Conservation (phyloP, 129 eudicot genomes). For the Flaveria linearis region DNA sequence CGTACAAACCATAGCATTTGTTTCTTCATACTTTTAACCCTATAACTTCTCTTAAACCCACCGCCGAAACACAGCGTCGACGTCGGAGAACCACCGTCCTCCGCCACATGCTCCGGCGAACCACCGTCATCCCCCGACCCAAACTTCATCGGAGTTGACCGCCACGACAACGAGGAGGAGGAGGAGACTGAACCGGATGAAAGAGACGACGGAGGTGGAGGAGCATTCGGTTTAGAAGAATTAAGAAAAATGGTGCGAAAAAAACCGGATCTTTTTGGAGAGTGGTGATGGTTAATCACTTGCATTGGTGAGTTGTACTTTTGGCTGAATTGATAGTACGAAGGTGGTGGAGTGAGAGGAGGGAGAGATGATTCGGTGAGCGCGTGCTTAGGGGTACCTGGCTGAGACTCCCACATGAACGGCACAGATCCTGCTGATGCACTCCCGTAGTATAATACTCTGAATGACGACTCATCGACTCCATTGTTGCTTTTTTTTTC, state of each 20-base stretch:
- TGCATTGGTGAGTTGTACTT: conserved; percentile 23
- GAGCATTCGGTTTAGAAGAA: conserved; percentile 13
- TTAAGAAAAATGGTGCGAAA: conserved; percentile 36
- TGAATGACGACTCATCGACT: conserved; percentile 54
- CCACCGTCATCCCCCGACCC: neutral
- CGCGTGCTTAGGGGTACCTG: conserved; percentile 77
- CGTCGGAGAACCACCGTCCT: conserved; percentile 42
- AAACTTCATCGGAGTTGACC: too few relatives aligned
- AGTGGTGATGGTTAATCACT: neutral
- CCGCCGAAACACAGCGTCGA: conserved; percentile 54
- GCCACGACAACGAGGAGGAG: conserved; percentile 23
- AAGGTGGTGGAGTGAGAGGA: conserved; percentile 84
- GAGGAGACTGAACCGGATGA: conserved; percentile 40
- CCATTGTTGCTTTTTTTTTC: conserved; percentile 33
- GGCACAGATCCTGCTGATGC: conserved; percentile 67
- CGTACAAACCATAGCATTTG: conserved; percentile 47
- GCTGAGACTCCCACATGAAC: conserved; percentile 79
- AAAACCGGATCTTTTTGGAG: conserved; percentile 34
- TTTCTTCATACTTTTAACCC: conserved; percentile 48
- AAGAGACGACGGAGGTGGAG: conserved; percentile 36
- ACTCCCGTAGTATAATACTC: conserved; percentile 66
- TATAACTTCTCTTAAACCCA: conserved; percentile 20
- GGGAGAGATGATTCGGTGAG: conserved; percentile 47
- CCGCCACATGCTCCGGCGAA: conserved; percentile 30
- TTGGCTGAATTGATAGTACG: conserved; percentile 30